Percentiles rank a stretch among this genome's conserved stretches.
Evolutionary conservation across 768 basidiomycete genomes (phyloP).

Genomic region (Kwoniella bestiolae): DNA sequence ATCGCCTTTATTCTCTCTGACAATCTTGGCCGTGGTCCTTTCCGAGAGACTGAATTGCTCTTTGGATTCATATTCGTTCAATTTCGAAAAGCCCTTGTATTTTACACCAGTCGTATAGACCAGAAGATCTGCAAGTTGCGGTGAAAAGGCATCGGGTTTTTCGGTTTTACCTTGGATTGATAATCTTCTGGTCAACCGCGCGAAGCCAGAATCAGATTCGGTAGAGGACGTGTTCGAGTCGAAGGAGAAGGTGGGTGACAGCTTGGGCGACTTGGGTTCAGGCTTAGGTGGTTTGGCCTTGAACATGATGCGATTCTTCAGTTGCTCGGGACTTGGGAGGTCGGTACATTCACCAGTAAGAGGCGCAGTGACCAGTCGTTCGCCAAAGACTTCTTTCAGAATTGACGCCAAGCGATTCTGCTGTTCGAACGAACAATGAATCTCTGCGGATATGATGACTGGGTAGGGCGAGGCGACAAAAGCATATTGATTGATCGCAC

Average conservation of each 20-base stretch:
- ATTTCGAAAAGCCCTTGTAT: slow-evolving; percentile 85
- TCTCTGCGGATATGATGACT: slow-evolving; percentile 88
- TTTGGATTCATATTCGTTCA: slow-evolving; percentile 79
- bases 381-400: slow-evolving; percentile 69
- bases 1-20: slow-evolving; percentile 63
- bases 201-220: slow-evolving; percentile 40
- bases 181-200: slow-evolving; percentile 38
- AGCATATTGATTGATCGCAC: slow-evolving; percentile 83
- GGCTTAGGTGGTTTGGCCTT: slow-evolving; percentile 60
- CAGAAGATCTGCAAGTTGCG: slow-evolving; percentile 71
- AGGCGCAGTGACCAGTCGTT: slow-evolving; percentile 62
- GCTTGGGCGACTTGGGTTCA: slow-evolving; percentile 21
- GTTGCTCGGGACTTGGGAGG: slow-evolving; percentile 81
- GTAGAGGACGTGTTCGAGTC: slow-evolving; percentile 40
- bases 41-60: slow-evolving; percentile 95
- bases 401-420: slow-evolving; percentile 79
- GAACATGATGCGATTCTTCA: slow-evolving; percentile 77
- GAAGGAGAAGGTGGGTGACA: slow-evolving; percentile 19
- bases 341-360: slow-evolving; percentile 59
- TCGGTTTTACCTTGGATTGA: slow-evolving; percentile 32
- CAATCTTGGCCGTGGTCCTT: slow-evolving; percentile 72
- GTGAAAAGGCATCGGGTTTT: slow-evolving; percentile 61
- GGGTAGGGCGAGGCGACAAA: slow-evolving; percentile 91
- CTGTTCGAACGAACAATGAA: slow-evolving; percentile 78
- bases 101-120: slow-evolving; percentile 97